These are phyloP conservation scores for Globisporangium paddicum DNA, from an alignment of 352 stramenopile species.

Conservation along the genomic window DNA sequence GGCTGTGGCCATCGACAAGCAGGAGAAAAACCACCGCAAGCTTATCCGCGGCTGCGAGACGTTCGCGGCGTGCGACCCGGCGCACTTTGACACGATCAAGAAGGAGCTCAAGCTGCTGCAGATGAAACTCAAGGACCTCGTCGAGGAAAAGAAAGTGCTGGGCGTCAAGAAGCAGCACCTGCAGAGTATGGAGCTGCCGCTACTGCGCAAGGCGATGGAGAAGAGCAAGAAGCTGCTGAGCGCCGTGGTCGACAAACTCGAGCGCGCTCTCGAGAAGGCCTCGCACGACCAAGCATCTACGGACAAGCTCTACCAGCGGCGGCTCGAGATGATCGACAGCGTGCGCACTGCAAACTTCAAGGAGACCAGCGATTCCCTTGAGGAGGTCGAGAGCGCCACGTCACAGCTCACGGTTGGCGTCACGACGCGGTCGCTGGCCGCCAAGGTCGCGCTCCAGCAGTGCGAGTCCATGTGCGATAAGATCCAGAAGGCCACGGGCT, in stretches of 20 bases:
- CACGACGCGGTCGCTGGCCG: conserved; percentile 48
- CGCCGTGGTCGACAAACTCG: conserved; percentile 62
- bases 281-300: conserved; percentile 60
- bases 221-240: conserved; percentile 64
- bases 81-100: conserved; percentile 59
- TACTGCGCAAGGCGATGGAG: conserved; percentile 40
- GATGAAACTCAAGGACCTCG: conserved; percentile 65
- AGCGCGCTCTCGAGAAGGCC: conserved; percentile 56
- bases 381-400: conserved; percentile 19
- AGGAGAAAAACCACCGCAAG: conserved; percentile 70
- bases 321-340: conserved; percentile 70
- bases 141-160: conserved; percentile 65
- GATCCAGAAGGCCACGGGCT: conserved; percentile 77
- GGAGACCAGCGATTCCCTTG: conserved; percentile 12
- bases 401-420: conserved; percentile 27
- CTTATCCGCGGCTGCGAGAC: conserved; percentile 59
- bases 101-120: conserved; percentile 68
- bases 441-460: conserved; percentile 73
- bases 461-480: conserved; percentile 82
- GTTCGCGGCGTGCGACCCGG: conserved; percentile 49
- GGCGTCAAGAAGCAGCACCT: conserved; percentile 57
- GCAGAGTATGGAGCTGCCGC: conserved; percentile 47
- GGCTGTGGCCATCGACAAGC: conserved; percentile 53
- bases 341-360: conserved; percentile 31
- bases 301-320: conserved; percentile 61